phyloP scores from a whole-genome alignment of 2,329 filamentous ascomycete genomes.

The Sclerotinia minor region DNA sequence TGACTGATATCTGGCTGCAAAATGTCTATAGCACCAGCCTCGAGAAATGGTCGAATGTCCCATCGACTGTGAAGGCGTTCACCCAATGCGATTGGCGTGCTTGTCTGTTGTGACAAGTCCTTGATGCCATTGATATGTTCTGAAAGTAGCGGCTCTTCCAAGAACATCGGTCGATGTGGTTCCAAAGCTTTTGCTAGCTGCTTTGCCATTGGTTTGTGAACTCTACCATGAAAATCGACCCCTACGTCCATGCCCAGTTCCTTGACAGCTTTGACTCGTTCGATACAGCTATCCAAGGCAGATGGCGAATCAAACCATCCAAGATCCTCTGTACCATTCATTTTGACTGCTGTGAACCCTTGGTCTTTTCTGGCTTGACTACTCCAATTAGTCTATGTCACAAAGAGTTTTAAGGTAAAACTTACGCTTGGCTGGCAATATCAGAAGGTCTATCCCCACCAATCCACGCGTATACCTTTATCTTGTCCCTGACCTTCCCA shows the following conservation, averaged over 20 bases:
- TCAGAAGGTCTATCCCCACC: slow-evolving; percentile 71
- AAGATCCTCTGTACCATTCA: slow-evolving; percentile 77
- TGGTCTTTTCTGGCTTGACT: slow-evolving; percentile 59
- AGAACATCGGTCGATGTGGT: slow-evolving; percentile 69
- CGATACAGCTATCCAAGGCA: slow-evolving; percentile 61
- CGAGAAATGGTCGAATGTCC: slow-evolving; percentile 72
- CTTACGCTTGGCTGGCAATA: slow-evolving; percentile 62
- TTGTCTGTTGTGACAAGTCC: slow-evolving; percentile 56
- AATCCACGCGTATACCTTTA: slow-evolving; percentile 78
- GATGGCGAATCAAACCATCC: slow-evolving; percentile 74
- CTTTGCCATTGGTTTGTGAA: slow-evolving; percentile 80
- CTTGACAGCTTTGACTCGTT: slow-evolving; percentile 68
- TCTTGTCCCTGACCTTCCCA: slow-evolving; percentile 68
- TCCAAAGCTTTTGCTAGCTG: slow-evolving; percentile 68
- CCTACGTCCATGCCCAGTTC: slow-evolving; percentile 69
- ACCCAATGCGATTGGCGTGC: slow-evolving; percentile 68
- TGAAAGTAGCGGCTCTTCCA: slow-evolving; percentile 71
- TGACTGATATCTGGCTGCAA: slow-evolving; percentile 73
- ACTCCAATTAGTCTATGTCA: slow-evolving; percentile 22
- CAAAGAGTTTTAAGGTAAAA: slow-evolving; percentile 15
- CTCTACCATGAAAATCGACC: slow-evolving; percentile 74
- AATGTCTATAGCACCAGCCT: slow-evolving; percentile 67
- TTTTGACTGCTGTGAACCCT: slow-evolving; percentile 69
- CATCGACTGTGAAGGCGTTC: slow-evolving; percentile 71
- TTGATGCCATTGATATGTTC: slow-evolving; percentile 63